phyloP scores from a whole-genome alignment of 192 early-diverging fungal species.

The Pilobolus umbonatus region DNA sequence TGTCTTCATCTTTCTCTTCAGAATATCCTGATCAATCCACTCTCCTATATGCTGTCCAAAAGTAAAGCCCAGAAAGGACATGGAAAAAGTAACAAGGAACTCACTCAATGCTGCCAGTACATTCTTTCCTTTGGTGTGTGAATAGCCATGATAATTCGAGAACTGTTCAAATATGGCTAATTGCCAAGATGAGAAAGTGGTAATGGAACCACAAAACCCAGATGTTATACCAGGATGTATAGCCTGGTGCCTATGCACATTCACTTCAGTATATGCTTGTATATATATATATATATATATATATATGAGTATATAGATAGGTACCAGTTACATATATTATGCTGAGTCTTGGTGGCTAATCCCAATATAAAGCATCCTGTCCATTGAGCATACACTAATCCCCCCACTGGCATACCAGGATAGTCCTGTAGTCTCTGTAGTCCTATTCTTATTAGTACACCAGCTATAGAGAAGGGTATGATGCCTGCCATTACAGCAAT shows the following conservation, averaged over 20 bases:
- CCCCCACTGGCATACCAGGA: slow-evolving; percentile 53
- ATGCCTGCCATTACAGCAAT: slow-evolving; percentile 25
- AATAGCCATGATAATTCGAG: slow-evolving; percentile 26
- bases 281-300: too few species aligned
- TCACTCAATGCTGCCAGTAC: slow-evolving; percentile 42
- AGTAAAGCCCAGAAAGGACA: slow-evolving; percentile 41
- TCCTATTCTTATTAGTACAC: slow-evolving; percentile 58
- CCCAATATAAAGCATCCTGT: slow-evolving; percentile 66
- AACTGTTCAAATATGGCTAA: slow-evolving; percentile 48
- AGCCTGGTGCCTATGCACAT: slow-evolving; percentile 29
- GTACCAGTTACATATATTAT: slow-evolving; percentile 22
- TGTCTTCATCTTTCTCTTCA: neutral
- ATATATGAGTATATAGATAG: too few species aligned
- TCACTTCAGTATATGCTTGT: neutral
- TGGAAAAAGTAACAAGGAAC: slow-evolving; percentile 41
- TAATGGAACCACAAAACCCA: slow-evolving; percentile 80
- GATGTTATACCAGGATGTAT: slow-evolving; percentile 54
- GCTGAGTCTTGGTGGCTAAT: slow-evolving; percentile 25
- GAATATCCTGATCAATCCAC: neutral
- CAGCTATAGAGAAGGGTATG: slow-evolving; percentile 58
- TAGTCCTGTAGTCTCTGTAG: slow-evolving; percentile 53
- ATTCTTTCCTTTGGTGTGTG: slow-evolving; percentile 35
- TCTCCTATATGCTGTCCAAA: slow-evolving; percentile 44
- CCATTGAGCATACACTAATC: slow-evolving; percentile 60
- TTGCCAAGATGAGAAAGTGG: slow-evolving; percentile 79